Conservation (phyloP, 495 filamentous ascomycete genomes). For the Hypoxylon rickii region DNA sequence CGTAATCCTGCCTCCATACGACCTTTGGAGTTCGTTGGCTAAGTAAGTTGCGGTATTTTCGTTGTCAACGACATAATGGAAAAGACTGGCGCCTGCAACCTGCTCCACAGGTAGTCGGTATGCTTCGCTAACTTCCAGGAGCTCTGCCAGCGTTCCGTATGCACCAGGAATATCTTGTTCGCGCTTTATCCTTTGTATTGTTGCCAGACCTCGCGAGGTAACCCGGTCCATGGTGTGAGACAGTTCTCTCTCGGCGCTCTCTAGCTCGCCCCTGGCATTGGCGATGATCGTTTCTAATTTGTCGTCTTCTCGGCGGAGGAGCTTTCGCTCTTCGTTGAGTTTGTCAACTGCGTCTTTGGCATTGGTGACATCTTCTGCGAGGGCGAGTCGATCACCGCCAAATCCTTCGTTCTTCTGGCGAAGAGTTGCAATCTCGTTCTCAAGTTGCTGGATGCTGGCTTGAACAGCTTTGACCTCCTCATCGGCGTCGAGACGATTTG, state of each 20-base stretch:
- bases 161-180: slow-evolving; percentile 81
- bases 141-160: slow-evolving; percentile 89
- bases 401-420: slow-evolving; percentile 78
- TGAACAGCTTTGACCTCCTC: slow-evolving; percentile 84
- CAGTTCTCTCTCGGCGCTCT: slow-evolving; percentile 74
- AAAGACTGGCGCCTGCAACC: slow-evolving; percentile 88
- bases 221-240: slow-evolving; percentile 87
- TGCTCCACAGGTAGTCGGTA: slow-evolving; percentile 92
- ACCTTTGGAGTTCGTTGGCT: slow-evolving; percentile 76
- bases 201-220: slow-evolving; percentile 79
- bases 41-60: slow-evolving; percentile 84
- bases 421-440: slow-evolving; percentile 71
- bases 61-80: slow-evolving; percentile 96
- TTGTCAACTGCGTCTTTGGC: slow-evolving; percentile 82
- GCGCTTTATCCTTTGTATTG: slow-evolving; percentile 77
- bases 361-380: slow-evolving; percentile 72
- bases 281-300: slow-evolving; percentile 77
- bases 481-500: slow-evolving; percentile 76
- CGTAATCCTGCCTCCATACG: slow-evolving; percentile 83
- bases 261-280: slow-evolving; percentile 72
- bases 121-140: slow-evolving; percentile 80
- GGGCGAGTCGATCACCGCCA: slow-evolving; percentile 68
- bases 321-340: slow-evolving; percentile 85
- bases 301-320: slow-evolving; percentile 88
- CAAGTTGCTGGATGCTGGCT: slow-evolving; percentile 67